Evolutionary conservation across 2,329 filamentous ascomycete genomes (phyloP).

Genomic region (Elsinoe fawcettii): DNA sequence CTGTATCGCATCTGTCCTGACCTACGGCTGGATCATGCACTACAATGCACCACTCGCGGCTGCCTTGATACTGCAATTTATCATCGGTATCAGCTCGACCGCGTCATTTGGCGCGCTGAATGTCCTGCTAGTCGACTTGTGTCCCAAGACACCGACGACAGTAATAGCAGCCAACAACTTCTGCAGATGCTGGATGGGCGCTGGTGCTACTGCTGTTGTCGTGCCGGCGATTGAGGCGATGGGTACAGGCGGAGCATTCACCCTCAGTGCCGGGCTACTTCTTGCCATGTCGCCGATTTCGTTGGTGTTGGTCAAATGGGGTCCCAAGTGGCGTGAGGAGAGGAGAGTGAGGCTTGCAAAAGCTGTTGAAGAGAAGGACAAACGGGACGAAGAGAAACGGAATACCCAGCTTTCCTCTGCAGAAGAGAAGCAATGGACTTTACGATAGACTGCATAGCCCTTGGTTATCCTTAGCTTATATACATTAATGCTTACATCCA

Average conservation of each 20-base stretch:
- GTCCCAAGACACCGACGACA: slow-evolving; percentile 33
- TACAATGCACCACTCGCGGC: slow-evolving; percentile 32
- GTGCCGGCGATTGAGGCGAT: slow-evolving; percentile 37
- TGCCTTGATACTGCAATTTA: slow-evolving; percentile 41
- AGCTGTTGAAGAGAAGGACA: slow-evolving; percentile 18
- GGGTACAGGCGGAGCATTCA: slow-evolving; percentile 40
- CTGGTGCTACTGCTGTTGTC: slow-evolving; percentile 32
- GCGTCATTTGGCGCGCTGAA: slow-evolving; percentile 49
- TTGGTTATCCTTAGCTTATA: not conserved
- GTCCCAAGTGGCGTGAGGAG: slow-evolving; percentile 38
- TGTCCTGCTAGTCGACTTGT: slow-evolving; percentile 37
- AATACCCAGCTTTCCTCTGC: not conserved
- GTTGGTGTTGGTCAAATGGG: slow-evolving; percentile 33
- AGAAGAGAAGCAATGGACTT: not conserved
- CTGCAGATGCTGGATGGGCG: slow-evolving; percentile 31
- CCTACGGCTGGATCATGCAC: slow-evolving; percentile 38
- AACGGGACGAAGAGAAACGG: slow-evolving; percentile 14
- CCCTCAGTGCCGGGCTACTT: slow-evolving; percentile 38
- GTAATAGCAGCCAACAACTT: slow-evolving; percentile 34
- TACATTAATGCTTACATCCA: not conserved
- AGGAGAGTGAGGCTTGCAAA: slow-evolving; percentile 28
- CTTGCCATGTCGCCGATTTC: slow-evolving; percentile 35
- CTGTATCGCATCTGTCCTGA: slow-evolving; percentile 29
- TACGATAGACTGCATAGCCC: not conserved
- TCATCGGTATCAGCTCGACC: slow-evolving; percentile 50